Evolutionary conservation across 805 yeast species (phyloP), one percentile per base, ranked within the genome.

Genomic region (Nakazawaea wyomingensis): DNA sequence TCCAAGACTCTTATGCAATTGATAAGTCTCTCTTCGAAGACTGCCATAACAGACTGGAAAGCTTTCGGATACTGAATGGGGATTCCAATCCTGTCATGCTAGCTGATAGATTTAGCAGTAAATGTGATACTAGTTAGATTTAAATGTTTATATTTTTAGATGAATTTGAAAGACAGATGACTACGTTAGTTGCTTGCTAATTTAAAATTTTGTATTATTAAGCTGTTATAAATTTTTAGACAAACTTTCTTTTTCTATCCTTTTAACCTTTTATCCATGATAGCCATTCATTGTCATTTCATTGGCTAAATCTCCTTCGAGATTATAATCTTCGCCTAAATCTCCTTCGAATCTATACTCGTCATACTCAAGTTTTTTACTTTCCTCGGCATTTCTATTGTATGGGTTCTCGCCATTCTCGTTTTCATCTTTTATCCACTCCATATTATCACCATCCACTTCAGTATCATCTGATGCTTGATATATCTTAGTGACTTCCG

Each of bases 221-320:
- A n/a, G n/a, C n/a, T n/a, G n/a, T n/a, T n/a, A n/a, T n/a, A n/a
- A n/a, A n/a, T n/a, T n/a, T n/a, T n/a, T n/a, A n/a, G n/a, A n/a
- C n/a, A n/a, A n/a, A n/a, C n/a, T n/a, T n/a, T n/a, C n/a, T n/a
- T n/a, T n/a, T n/a, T n/a, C n/a, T n/a, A n/a, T n/a, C n/a, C n/a
- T n/a, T n/a, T n/a, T n/a, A n/a, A n/a, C n/a, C n/a, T n/a, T 14
- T 24, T 32, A 42, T 4, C 30, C 22, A 24, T 42, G 36, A 31
- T 36, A 42, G 4, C 45, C 45, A 26, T 41, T 42, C 45, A 42
- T 42, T 14, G 31, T n/a, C 40, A 42, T 42, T 13, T 42, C 41
- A 30, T 36, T 30, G 4, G 41, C 36, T 8, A 42, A 27, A 11
- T 42, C 45, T 6, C 16, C 33, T 3, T 31, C 37, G 9, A 4